These are phyloP conservation scores for Chlorociboria aeruginascens DNA, from an alignment of 495 filamentous ascomycete species.

Conservation along the genomic window DNA sequence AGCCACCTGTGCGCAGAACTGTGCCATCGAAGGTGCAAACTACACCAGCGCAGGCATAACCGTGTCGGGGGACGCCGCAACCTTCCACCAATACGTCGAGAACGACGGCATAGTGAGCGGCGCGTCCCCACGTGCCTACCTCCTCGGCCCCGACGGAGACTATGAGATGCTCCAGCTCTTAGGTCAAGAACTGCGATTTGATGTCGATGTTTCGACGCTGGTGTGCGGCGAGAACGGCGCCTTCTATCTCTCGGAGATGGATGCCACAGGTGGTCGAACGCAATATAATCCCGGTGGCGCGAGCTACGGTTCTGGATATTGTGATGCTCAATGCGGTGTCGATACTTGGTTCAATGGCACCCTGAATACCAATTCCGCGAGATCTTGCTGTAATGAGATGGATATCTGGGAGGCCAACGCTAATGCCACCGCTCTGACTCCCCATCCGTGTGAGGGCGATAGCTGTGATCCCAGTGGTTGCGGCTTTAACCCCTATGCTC, in stretches of 20 bases:
- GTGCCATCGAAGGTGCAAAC: conserved; percentile 35
- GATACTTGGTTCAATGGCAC: conserved; percentile 46
- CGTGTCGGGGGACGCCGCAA: conserved; percentile 23
- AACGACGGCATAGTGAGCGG: conserved; percentile 12
- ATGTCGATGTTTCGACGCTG: conserved; percentile 48
- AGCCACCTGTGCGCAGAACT: conserved; percentile 36
- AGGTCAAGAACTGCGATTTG: conserved; percentile 49
- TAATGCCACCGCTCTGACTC: conserved; percentile 40
- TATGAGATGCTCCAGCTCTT: conserved; percentile 49
- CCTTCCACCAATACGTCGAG: conserved; percentile 12
- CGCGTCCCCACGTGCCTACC: conserved; percentile 46
- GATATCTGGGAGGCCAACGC: conserved; percentile 56
- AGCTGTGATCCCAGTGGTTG: conserved; percentile 53
- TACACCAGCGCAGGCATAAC: conserved; percentile 33
- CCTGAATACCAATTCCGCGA: conserved; percentile 36
- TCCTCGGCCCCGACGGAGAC: conserved; percentile 41
- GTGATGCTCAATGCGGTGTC: conserved; percentile 52
- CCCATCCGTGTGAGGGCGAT: conserved; percentile 39
- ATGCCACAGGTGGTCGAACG: conserved; percentile 38
- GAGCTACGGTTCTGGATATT: conserved; percentile 57
- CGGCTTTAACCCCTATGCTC: conserved; percentile 49
- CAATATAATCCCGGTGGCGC: conserved; percentile 48
- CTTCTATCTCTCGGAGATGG: conserved; percentile 51
- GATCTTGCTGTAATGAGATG: conserved; percentile 50
- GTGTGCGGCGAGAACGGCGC: conserved; percentile 59